Percentiles rank a stretch among this genome's conserved stretches.
phyloP scores from a whole-genome alignment of 192 early-diverging fungal species.

The Backusella macrospora region DNA sequence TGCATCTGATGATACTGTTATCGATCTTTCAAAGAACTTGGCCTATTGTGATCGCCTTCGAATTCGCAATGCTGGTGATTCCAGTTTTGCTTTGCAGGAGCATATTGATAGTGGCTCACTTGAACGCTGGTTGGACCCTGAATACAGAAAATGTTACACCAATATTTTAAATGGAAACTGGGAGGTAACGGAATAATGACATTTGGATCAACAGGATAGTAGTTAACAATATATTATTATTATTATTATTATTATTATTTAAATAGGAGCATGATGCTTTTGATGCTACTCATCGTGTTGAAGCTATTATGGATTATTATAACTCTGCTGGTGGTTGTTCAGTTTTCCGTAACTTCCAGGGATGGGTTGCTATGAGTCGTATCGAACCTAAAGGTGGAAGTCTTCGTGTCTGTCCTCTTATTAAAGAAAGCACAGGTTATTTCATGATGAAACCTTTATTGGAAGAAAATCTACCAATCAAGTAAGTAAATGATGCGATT shows the following conservation, averaged over 20 bases:
- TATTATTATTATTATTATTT: not conserved
- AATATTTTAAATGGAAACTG: slow-evolving; percentile 35
- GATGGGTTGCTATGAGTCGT: slow-evolving; percentile 35
- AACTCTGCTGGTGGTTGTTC: slow-evolving; percentile 25
- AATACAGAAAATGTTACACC: slow-evolving; percentile 33
- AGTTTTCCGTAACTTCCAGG: slow-evolving; percentile 40
- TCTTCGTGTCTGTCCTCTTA: slow-evolving; percentile 35
- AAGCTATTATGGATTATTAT: slow-evolving; percentile 36
- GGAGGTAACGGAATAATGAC: slow-evolving; percentile 25
- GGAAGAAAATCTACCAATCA: slow-evolving; percentile 17
- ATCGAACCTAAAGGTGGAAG: slow-evolving; percentile 30
- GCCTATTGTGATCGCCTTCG: slow-evolving; percentile 37
- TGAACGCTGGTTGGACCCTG: slow-evolving; percentile 42
- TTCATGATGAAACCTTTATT: slow-evolving; percentile 37
- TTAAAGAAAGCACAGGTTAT: slow-evolving; percentile 35
- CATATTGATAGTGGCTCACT: slow-evolving; percentile 35
- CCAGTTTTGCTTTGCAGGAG: slow-evolving; percentile 30
- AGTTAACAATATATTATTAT: not conserved
- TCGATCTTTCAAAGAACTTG: slow-evolving; percentile 37
- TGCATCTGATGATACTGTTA: slow-evolving; percentile 3
- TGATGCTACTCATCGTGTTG: slow-evolving; percentile 37
- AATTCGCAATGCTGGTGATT: slow-evolving; percentile 30
- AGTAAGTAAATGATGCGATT: not conserved
- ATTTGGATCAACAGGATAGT: not conserved
- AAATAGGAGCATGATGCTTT: slow-evolving; percentile 33